Evolutionary conservation across 768 basidiomycete species (phyloP), one percentile per base, ranked within the genome.

Genomic region (Hypholoma sublateritium): DNA sequence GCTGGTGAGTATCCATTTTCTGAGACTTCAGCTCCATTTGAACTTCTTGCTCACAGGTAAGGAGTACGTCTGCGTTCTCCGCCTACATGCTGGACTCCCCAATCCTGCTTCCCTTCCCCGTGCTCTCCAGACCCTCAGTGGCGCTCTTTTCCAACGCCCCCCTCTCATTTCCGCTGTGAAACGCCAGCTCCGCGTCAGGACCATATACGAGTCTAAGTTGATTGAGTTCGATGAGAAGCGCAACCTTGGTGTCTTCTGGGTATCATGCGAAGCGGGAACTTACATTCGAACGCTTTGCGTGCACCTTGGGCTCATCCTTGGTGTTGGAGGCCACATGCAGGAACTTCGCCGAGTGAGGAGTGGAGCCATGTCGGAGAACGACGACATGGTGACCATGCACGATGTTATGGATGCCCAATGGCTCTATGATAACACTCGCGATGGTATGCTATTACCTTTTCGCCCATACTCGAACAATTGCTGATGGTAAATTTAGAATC

Each of bases 241-340:
- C 50, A 95, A 97, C 67, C 84, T 99, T 52, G 93, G 85, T 39
- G 95, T 99, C 17, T 99, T 98, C 79, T 96, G 94, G 93, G 97
- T 98, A 21, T 94, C 91, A 19, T 99, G 97, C 70, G 97, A 99
- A 71, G 97, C 97, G 36, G 97, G 97, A 58, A 93, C 91, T n/a
- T 92, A 92, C 62, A 92, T 92, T 63, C 89, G 97, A 70, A 99
- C 97, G 1, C 81, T 99, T 44, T 99, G 97, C 71, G 97, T 99
- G 13, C 97, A 99, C 74, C 77, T 99, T 53, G 97, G 97, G 57
- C 80, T 99, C 50, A 59, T 99, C 41, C 79, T 98, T 36, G 97
- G 97, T 59, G 96, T 98, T 25, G 97, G 97, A 21, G 97, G 95
- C n/a, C 97, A 99, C 73, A 99, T 99, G 97, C 96, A 99, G 76